These are phyloP conservation scores for peach (Prunus persica) DNA, from an alignment of 306 rosid genomes.

Conservation along the genomic window Prunus_persica_NCBIv2 NC_034011.1:19113001-19113500, in stretches of 20 bases:
- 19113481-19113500: slow-evolving; percentile 33
- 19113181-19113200: neutral
- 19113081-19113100: neutral
- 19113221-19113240: neutral
- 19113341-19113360: slow-evolving; percentile 30
- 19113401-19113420: slow-evolving; percentile 33
- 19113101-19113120: neutral
- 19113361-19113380: slow-evolving; percentile 28
- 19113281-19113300: slow-evolving; percentile 34
- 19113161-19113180: neutral
- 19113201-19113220: neutral
- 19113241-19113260: slow-evolving; percentile 34
- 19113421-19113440: slow-evolving; percentile 30
- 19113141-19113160: slow-evolving; percentile 6
- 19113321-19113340: slow-evolving; percentile 29
- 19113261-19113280: slow-evolving; percentile 32
- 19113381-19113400: slow-evolving; percentile 31
- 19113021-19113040: neutral
- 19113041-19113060: neutral
- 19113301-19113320: slow-evolving; percentile 38
- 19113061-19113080: neutral
- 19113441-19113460: slow-evolving; percentile 29
- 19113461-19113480: slow-evolving; percentile 25
- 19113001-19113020: neutral
- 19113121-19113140: neutral